phyloP scores from a whole-genome alignment of 1,284 basidiomycete species.

The Ustilago loliicola region DNA sequence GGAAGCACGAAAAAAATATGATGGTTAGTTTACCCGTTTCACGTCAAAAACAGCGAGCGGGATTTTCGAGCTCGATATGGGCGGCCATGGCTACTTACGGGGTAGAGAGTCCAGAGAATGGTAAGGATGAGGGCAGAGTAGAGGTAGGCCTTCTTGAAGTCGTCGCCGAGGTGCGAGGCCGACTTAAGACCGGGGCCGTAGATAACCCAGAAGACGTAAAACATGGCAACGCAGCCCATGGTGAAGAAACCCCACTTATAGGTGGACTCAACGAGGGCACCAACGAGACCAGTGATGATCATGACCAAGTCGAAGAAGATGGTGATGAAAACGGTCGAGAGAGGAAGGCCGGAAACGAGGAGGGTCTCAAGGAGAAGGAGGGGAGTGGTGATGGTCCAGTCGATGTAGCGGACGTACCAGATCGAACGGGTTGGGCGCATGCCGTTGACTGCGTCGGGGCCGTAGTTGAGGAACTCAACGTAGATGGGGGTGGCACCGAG shows the following conservation, averaged over 20 bases:
- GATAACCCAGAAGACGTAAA: conserved; percentile 71
- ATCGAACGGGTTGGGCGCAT: conserved; percentile 73
- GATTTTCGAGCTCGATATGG: neutral
- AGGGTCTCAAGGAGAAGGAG: conserved; percentile 75
- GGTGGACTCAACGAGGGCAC: conserved; percentile 73
- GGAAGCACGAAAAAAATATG: no score
- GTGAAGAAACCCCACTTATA: conserved; percentile 75
- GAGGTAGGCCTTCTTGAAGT: conserved; percentile 72
- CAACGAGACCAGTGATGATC: conserved; percentile 75
- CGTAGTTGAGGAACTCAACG: conserved; percentile 73
- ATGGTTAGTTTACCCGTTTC: neutral
- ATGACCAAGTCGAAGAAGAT: conserved; percentile 74
- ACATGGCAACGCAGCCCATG: conserved; percentile 73
- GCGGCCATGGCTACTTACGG: conserved; percentile 2
- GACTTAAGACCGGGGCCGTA: conserved; percentile 69
- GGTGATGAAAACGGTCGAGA: conserved; percentile 75
- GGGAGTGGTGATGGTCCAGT: conserved; percentile 74
- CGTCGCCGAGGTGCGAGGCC: conserved; percentile 71
- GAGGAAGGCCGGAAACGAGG: conserved; percentile 74
- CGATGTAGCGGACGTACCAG: conserved; percentile 72
- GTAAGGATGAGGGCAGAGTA: conserved; percentile 68
- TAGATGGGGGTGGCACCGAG: conserved; percentile 75
- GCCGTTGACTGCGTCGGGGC: conserved; percentile 36
- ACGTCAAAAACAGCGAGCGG: no score
- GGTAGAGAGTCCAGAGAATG: conserved; percentile 59